These are phyloP conservation scores for Populus pruinosa DNA, from an alignment of 345 rosid species.

Conservation along the genomic window DNA sequence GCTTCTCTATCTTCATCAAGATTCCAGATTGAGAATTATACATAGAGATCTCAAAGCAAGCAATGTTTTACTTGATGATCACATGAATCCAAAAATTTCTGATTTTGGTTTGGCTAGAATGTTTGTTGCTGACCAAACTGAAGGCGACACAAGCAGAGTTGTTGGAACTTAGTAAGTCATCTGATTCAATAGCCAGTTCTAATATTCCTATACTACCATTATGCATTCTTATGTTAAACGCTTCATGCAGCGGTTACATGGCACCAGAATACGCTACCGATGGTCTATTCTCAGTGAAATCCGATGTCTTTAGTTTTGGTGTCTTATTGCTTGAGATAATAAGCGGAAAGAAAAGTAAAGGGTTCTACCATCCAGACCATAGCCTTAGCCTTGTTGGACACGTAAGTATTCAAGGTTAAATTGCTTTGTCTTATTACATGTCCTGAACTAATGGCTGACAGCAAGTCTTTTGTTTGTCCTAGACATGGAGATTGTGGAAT, in stretches of 20 bases:
- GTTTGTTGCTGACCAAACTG: slow-evolving; percentile 2
- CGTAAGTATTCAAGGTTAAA: background rate
- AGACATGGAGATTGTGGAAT: slow-evolving; percentile 10
- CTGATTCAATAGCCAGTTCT: background rate
- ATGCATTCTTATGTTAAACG: background rate
- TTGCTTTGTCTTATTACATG: background rate
- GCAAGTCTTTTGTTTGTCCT: background rate
- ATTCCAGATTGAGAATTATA: slow-evolving; percentile 14
- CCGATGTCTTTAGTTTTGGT: slow-evolving; percentile 17
- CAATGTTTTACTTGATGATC: slow-evolving; percentile 9
- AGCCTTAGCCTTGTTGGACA: slow-evolving; percentile 4
- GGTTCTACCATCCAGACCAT: background rate
- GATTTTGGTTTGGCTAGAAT: slow-evolving; percentile 14
- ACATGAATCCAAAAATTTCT: slow-evolving; percentile 15
- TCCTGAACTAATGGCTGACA: background rate
- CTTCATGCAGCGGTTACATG: slow-evolving; percentile 8
- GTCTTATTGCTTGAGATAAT: slow-evolving; percentile 8
- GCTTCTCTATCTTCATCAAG: slow-evolving; percentile 19
- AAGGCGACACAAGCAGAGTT: slow-evolving; percentile 9
- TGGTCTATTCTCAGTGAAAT: slow-evolving; percentile 13
- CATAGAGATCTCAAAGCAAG: slow-evolving; percentile 21
- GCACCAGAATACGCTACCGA: slow-evolving; percentile 13
- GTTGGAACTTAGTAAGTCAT: slow-evolving; percentile 9
- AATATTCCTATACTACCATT: background rate
- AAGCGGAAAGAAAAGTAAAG: slow-evolving; percentile 11